Evolutionary conservation across 164 flowering plant species (phyloP).

Genomic region (Malania oleifera): DNA sequence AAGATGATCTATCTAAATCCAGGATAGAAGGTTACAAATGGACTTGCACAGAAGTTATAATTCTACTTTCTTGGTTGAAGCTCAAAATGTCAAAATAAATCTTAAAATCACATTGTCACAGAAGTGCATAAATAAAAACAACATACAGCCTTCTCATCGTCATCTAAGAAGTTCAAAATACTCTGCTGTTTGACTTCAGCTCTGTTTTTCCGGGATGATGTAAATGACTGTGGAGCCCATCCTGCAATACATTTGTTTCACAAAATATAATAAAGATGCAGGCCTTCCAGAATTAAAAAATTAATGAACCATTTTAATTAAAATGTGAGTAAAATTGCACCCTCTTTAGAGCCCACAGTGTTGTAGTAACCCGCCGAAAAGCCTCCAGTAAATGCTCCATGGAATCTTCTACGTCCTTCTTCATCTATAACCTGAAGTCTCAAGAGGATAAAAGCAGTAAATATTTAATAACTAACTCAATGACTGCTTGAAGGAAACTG

Average conservation of each 20-base stretch:
- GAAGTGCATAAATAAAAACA: slow-evolving; percentile 3
- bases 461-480: too few relatives aligned
- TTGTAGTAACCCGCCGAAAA: slow-evolving; percentile 90
- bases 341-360: slow-evolving; percentile 89
- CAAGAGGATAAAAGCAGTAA: not conserved
- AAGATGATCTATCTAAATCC: too few relatives aligned
- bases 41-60: too few relatives aligned
- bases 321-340: slow-evolving; percentile 24
- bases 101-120: too few relatives aligned
- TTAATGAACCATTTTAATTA: not conserved
- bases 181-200: slow-evolving; percentile 75
- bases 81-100: too few relatives aligned
- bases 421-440: slow-evolving; percentile 75
- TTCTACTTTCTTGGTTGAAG: too few relatives aligned
- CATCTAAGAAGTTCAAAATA: slow-evolving; percentile 73
- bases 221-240: slow-evolving; percentile 91
- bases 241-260: slow-evolving; percentile 47
- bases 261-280: not conserved
- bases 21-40: too few relatives aligned
- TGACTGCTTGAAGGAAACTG: too few relatives aligned
- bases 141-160: slow-evolving; percentile 86
- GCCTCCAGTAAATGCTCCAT: slow-evolving; percentile 97
- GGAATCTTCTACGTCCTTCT: slow-evolving; percentile 89
- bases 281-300: not conserved
- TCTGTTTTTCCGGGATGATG: slow-evolving; percentile 83